Conservation (phyloP, 306 rosid species). For the Lathyrus oleraceus region DNA sequence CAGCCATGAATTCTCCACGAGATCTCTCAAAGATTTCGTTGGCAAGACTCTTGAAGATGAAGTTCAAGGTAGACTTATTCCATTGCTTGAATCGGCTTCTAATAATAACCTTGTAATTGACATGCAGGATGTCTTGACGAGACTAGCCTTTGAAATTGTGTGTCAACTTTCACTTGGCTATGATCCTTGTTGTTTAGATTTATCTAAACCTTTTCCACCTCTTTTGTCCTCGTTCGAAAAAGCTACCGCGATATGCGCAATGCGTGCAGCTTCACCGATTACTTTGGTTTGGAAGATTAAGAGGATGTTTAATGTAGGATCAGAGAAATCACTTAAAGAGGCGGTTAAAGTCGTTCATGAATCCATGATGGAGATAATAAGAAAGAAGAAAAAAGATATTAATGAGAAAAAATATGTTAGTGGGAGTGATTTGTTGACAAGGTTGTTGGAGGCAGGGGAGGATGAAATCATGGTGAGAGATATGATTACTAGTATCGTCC, state of each 20-base stretch:
- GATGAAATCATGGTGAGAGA: conserved; percentile 61
- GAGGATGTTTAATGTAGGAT: conserved; percentile 51
- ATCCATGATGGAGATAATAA: conserved; percentile 49
- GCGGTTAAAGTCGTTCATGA: conserved; percentile 45
- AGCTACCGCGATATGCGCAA: conserved; percentile 64
- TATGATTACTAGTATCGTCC: conserved; percentile 75
- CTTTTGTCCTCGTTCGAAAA: conserved; percentile 57
- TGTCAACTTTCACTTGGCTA: conserved; percentile 65
- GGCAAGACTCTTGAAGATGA: conserved; percentile 60
- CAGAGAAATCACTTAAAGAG: conserved; percentile 58
- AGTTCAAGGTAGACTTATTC: conserved; percentile 51
- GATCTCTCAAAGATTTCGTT: conserved; percentile 53
- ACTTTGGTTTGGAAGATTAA: conserved; percentile 63
- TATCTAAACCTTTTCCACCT: conserved; percentile 40
- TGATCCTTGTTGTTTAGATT: conserved; percentile 58
- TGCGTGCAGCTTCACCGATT: conserved; percentile 53
- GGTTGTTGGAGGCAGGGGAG: conserved; percentile 54
- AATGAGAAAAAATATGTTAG: background rate
- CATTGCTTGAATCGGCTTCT: conserved; percentile 54
- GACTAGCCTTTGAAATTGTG: conserved; percentile 65
- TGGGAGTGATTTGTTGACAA: conserved; percentile 48
- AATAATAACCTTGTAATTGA: conserved; percentile 45
- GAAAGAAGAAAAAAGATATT: conserved; percentile 34
- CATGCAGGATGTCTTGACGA: conserved; percentile 64
- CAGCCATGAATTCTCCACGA: conserved; percentile 64